phyloP scores from a whole-genome alignment of 495 filamentous ascomycete species.

The Aspergillus cristatus region DNA sequence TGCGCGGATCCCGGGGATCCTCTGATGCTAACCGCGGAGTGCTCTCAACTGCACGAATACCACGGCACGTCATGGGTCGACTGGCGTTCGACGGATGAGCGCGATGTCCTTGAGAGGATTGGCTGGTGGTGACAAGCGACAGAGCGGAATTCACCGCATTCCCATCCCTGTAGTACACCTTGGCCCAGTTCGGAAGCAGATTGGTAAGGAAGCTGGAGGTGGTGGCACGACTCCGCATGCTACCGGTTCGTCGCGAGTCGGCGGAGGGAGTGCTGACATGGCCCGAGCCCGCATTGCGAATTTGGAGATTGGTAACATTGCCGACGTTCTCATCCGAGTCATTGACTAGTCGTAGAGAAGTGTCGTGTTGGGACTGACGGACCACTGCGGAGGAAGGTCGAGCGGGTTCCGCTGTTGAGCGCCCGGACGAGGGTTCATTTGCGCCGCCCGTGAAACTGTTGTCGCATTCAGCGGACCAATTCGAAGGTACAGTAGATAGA shows the following conservation, averaged over 20 bases:
- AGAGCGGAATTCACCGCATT: constrained; percentile 22
- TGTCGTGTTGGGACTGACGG: no score
- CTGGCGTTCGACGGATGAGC: constrained; percentile 23
- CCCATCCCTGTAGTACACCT: constrained; percentile 38
- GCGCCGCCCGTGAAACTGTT: constrained; percentile 18
- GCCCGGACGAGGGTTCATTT: constrained; percentile 11
- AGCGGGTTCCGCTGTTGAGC: constrained; percentile 11
- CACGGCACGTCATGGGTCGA: constrained; percentile 10
- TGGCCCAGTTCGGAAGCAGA: constrained; percentile 36
- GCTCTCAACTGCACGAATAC: constrained; percentile 9
- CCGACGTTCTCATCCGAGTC: constrained; percentile 30
- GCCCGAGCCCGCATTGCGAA: constrained; percentile 22
- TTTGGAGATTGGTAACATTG: constrained; percentile 33
- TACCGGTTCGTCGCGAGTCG: constrained; percentile 31
- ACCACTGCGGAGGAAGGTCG: constrained; percentile 17
- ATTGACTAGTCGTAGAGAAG: constrained; percentile 39
- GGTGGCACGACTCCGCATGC: constrained; percentile 31
- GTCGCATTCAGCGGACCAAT: constrained; percentile 41
- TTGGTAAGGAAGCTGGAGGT: constrained; percentile 48
- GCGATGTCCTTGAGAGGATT: constrained; percentile 21
- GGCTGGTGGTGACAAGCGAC: constrained; percentile 25
- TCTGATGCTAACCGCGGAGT: no score
- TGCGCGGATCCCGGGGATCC: constrained; percentile 36
- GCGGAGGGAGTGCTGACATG: constrained; percentile 27
- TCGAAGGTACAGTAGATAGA: constrained; percentile 63